Percentiles rank a stretch among this genome's conserved stretches.
Conservation (phyloP, 495 filamentous ascomycete species). For the Xylona heveae region DNA sequence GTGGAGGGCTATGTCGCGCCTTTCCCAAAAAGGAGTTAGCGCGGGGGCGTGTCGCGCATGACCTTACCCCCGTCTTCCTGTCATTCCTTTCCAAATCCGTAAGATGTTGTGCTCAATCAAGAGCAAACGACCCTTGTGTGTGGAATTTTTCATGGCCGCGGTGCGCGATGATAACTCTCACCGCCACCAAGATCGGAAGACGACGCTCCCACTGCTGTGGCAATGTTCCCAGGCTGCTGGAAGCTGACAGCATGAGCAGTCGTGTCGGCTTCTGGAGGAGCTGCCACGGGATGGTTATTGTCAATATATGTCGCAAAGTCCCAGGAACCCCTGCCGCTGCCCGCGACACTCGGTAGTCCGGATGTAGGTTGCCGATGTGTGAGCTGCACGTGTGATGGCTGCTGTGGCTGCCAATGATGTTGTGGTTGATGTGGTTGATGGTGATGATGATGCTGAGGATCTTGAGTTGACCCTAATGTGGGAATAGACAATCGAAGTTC, state of each 20-base stretch:
- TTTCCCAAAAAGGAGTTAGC: no score
- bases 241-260: not conserved
- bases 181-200: not conserved
- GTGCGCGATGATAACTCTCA: not conserved
- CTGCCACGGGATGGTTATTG: not conserved
- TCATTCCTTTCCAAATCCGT: no score
- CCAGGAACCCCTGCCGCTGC: not conserved
- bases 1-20: no score
- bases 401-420: not conserved
- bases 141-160: not conserved
- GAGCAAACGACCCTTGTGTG: not conserved
- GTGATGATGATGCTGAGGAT: no score
- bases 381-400: not conserved
- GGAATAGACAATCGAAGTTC: slow-evolving; percentile 1
- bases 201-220: not conserved
- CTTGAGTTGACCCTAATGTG: not conserved
- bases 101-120: no score
- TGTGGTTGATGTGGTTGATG: no score
- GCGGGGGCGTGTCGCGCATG: no score
- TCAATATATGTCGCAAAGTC: not conserved
- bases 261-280: not conserved
- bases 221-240: not conserved
- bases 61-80: no score
- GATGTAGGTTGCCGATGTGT: not conserved
- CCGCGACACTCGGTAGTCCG: no score